Percentiles rank a stretch among this genome's conserved stretches.
Evolutionary conservation across 2,329 filamentous ascomycete genomes (phyloP).

Genomic region (Cladophialophora immunda): DNA sequence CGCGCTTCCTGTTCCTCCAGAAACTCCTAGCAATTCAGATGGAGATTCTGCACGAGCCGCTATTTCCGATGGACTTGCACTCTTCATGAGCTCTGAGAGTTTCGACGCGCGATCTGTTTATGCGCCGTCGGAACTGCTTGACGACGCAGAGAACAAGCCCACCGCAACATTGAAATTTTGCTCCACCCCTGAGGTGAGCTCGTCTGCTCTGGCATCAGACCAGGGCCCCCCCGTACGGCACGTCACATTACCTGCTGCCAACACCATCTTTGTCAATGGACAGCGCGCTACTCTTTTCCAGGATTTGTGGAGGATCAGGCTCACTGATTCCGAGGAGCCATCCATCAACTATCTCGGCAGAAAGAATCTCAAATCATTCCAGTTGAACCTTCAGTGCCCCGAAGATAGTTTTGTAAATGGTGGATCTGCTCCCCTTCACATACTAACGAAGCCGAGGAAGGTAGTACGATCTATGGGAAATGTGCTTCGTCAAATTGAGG

Average conservation of each 20-base stretch:
- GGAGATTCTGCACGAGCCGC: background rate
- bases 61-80: constrained; percentile 33
- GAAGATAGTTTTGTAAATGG: constrained; percentile 11
- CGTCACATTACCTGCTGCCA: constrained; percentile 35
- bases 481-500: constrained; percentile 38
- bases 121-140: background rate
- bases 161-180: constrained; percentile 18
- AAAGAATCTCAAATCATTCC: constrained; percentile 15
- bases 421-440: constrained; percentile 28
- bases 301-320: constrained; percentile 28
- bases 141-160: background rate
- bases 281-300: constrained; percentile 33
- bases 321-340: background rate
- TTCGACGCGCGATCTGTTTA: background rate
- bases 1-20: constrained; percentile 30
- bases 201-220: background rate
- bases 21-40: too few species aligned
- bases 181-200: background rate
- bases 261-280: constrained; percentile 41
- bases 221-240: background rate
- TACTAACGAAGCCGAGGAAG: constrained; percentile 33
- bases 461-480: constrained; percentile 41
- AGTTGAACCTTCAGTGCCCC: constrained; percentile 15
- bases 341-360: constrained; percentile 5
- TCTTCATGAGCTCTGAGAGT: constrained; percentile 30